phyloP scores from a whole-genome alignment of 495 filamentous ascomycete genomes.

The Aspergillus heteromorphus region DNA sequence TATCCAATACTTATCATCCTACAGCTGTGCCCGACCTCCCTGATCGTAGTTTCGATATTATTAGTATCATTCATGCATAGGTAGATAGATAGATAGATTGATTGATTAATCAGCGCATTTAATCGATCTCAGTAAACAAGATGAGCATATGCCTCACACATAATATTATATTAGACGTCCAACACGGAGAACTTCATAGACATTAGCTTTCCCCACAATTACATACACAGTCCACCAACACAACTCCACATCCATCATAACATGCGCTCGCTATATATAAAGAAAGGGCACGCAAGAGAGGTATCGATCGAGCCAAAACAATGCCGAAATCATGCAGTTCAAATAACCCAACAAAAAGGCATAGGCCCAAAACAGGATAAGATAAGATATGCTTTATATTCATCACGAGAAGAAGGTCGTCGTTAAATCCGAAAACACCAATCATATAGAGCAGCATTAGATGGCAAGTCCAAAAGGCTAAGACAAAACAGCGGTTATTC shows the following conservation, averaged over 20 bases:
- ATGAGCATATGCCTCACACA: too few relatives aligned
- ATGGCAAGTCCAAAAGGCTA: too few relatives aligned
- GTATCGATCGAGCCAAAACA: not conserved
- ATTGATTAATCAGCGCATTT: not conserved
- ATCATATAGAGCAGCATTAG: not conserved
- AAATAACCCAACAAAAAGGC: not conserved
- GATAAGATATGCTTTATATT: too few relatives aligned
- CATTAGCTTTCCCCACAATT: too few relatives aligned
- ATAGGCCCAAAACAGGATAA: not conserved
- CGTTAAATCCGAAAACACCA: not conserved
- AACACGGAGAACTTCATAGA: too few relatives aligned
- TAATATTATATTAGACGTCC: too few relatives aligned
- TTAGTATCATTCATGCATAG: constrained; percentile 1
- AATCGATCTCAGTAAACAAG: too few relatives aligned
- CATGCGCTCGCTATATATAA: too few relatives aligned
- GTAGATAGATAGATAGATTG: too few relatives aligned
- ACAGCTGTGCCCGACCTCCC: not conserved
- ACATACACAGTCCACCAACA: not conserved
- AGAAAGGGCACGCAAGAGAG: not conserved
- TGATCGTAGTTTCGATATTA: too few relatives aligned
- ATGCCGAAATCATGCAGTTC: not conserved
- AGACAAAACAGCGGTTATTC: not conserved
- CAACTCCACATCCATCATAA: not conserved
- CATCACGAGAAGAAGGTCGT: not conserved
- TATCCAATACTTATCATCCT: too few relatives aligned